Base-by-base conservation (phyloP, 495 filamentous ascomycete genomes). In the Xylaria palmicola region DNA sequence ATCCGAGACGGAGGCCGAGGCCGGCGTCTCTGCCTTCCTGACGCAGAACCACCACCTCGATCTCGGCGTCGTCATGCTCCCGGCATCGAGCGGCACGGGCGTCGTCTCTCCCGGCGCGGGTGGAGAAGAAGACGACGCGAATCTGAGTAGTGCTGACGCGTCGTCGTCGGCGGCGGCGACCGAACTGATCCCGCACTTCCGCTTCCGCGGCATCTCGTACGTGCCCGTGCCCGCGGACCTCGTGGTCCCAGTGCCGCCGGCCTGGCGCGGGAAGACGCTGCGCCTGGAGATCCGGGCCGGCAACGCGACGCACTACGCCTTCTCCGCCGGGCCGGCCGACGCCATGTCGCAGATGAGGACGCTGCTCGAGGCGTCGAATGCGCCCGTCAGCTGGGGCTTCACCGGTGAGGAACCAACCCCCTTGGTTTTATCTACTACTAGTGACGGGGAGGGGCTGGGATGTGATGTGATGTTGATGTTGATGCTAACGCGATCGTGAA, bases 11-110 rank as follows among this genome's bases (percentile, higher is more conserved):
- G 76, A 72, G 50, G 68, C 79, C 41, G 77, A 81, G 54, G 74
- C 72, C 29, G 78, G 78, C 9, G 68, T 81, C 8, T 73, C 75
- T 0, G 70, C 75, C 3, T 85, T 85, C 62, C 65, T 81, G 19
- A 79, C 75, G 15, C 81, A 85, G 63, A 81, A 79, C 62, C 79
- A 83, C 56, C 82, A 83, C 51, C 60, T 82, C 9, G 79, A 83
- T 43, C 55, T 84, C 12, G 79, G 80, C n/a, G 59, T 83, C 20
- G 77, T 77, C n/a, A 56, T 77, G 39, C 71, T 81, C 12, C 72
- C 70, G 20, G 60, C 64, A 1, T 60, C 56, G 20, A 57, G 43
- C 19, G 73, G 65, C 17, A 59, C 62, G 3, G 15, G 65, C 24
- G 26, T 13, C 36, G 67, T 59, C 47, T 56, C 8, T 34, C 30